Percentiles rank a stretch among this genome's conserved stretches.
These are phyloP conservation scores for Agrocybe chaxingu DNA, from an alignment of 768 basidiomycete species.

Conservation along the genomic window DNA sequence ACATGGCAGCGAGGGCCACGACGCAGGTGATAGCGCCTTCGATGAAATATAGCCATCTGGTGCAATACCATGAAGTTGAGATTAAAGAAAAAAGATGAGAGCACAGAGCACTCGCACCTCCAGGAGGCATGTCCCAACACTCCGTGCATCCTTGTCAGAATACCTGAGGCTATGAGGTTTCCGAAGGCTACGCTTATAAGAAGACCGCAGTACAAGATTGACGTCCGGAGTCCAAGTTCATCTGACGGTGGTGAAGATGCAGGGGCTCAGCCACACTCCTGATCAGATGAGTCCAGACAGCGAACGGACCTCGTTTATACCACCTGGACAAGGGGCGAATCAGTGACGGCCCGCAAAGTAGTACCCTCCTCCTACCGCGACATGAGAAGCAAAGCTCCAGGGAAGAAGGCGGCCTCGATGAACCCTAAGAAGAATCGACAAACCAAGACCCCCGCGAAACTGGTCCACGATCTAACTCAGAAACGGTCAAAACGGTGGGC, in stretches of 20 bases:
- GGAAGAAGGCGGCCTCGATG: constrained; percentile 64
- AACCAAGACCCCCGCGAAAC: constrained; percentile 63
- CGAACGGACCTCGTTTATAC: constrained; percentile 49
- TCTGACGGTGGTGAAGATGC: constrained; percentile 12
- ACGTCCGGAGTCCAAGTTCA: constrained; percentile 69
- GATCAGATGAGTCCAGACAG: not conserved
- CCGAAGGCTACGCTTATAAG: constrained; percentile 83
- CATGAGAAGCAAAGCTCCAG: constrained; percentile 38
- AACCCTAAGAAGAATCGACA: constrained; percentile 76
- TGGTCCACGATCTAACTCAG: constrained; percentile 18
- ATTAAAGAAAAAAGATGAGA: not conserved
- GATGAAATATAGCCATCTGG: constrained; percentile 70
- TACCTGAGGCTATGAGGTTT: constrained; percentile 73
- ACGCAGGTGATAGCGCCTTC: constrained; percentile 59
- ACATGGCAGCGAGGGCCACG: constrained; percentile 47
- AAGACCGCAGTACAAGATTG: constrained; percentile 66
- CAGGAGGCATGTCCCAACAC: constrained; percentile 67
- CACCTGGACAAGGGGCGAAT: constrained; percentile 58
- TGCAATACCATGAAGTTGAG: not conserved
- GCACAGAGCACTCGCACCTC: constrained; percentile 38
- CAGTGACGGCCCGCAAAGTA: not conserved
- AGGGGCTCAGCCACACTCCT: not conserved
- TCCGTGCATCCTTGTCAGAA: constrained; percentile 70
- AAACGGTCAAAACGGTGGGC: too few relatives aligned
- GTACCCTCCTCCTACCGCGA: not conserved